These are phyloP conservation scores for Chamaecyparis obtusa DNA, from an alignment of 75 land plant species.

Conservation along the genomic window DNA sequence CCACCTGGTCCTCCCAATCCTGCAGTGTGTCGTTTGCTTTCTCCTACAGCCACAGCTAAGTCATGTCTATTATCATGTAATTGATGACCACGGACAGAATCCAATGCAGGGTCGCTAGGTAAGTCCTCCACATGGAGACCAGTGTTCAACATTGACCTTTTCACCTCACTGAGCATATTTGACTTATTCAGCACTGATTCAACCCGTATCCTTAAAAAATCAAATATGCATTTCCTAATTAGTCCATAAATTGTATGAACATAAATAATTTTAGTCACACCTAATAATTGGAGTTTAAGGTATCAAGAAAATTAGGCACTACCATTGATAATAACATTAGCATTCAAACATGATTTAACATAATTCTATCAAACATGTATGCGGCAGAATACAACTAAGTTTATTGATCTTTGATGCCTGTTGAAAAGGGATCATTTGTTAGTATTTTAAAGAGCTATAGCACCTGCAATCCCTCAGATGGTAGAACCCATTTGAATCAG, in stretches of 20 bases:
- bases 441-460: neutral
- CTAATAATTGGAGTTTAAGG: neutral
- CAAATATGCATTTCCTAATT: neutral
- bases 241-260: neutral
- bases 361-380: neutral
- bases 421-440: neutral
- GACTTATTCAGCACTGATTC: slow-evolving; percentile 40
- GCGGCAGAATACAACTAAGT: neutral
- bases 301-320: neutral
- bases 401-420: neutral
- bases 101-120: slow-evolving; percentile 14
- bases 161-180: slow-evolving; percentile 34
- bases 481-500: slow-evolving; percentile 40
- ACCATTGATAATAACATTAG: neutral
- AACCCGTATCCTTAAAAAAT: slow-evolving; percentile 28
- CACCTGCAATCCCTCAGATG: slow-evolving; percentile 59
- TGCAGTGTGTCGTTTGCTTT: slow-evolving; percentile 1
- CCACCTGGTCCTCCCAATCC: slow-evolving; percentile 47
- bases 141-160: slow-evolving; percentile 28
- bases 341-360: neutral
- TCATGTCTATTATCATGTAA: neutral
- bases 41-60: neutral
- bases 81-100: neutral
- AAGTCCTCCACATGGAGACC: slow-evolving; percentile 47
- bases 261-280: neutral